A percentile compares a stretch with the other conserved stretches of the same genome.
Conservation (phyloP, 202 grass and related monocot genomes). For the Cymbopogon flexuosus region DNA sequence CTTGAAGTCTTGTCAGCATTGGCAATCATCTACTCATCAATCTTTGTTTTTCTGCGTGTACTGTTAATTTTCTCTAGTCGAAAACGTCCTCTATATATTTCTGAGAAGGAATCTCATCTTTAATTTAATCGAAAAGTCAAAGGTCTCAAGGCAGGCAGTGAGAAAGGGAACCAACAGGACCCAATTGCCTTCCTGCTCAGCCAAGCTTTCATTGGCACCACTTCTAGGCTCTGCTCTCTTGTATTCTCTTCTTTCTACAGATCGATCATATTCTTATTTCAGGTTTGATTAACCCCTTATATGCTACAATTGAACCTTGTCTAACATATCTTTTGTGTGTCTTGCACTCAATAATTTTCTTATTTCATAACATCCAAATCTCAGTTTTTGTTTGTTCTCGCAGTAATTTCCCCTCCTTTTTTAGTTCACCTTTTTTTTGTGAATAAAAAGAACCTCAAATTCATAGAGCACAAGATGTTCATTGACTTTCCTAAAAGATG, state of each 20-base stretch:
- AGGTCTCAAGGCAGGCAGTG: neutral
- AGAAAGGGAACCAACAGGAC: neutral
- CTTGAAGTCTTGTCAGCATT: neutral
- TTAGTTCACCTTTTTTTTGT: neutral
- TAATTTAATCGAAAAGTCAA: neutral
- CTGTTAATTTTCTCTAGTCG: neutral
- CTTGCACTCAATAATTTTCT: neutral
- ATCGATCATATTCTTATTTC: constrained; percentile 22
- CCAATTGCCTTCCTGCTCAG: neutral
- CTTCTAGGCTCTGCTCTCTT: neutral
- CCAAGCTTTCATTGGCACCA: neutral
- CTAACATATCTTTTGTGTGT: neutral
- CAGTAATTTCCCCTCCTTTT: neutral
- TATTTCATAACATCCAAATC: neutral
- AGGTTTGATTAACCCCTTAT: constrained; percentile 18
- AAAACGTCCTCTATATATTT: neutral
- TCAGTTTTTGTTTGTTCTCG: constrained; percentile 7
- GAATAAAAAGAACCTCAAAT: neutral
- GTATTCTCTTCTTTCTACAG: constrained; percentile 6
- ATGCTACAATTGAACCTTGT: constrained; percentile 2
- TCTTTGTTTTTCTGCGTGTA: neutral
- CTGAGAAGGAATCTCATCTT: neutral
- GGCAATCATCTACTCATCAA: neutral
- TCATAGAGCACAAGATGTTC: neutral
- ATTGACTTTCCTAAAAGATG: neutral